phyloP scores from a whole-genome alignment of 176 grass and related monocot species.

The Oryza longistaminata region DNA sequence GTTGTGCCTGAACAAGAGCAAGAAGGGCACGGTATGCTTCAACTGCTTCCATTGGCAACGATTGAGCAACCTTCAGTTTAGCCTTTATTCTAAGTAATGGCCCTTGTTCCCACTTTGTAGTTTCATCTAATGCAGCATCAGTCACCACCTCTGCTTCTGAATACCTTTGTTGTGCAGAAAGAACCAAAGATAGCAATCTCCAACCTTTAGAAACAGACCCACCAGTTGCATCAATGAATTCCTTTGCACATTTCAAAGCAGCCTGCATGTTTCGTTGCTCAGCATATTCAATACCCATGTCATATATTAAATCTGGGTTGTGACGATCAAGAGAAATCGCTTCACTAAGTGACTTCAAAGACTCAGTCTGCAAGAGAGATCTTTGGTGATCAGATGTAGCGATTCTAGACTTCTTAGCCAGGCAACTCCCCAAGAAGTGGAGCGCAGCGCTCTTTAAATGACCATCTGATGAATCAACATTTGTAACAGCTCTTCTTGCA shows the following conservation, averaged over 20 bases:
- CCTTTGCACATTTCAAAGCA: conserved; percentile 86
- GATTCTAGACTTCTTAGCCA: conserved; percentile 71
- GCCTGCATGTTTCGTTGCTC: conserved; percentile 78
- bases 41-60: conserved; percentile 73
- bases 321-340: conserved; percentile 53
- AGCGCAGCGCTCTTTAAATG: conserved; percentile 79
- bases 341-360: conserved; percentile 75
- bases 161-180: conserved; percentile 86
- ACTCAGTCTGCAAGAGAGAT: conserved; percentile 76
- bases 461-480: conserved; percentile 48
- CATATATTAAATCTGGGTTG: conserved; percentile 79
- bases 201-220: conserved; percentile 89
- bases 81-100: conserved; percentile 80
- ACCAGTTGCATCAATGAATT: conserved; percentile 85
- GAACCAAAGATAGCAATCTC: conserved; percentile 84
- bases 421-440: conserved; percentile 70
- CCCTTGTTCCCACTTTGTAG: conserved; percentile 94
- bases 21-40: conserved; percentile 81
- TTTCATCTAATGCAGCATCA: conserved; percentile 95
- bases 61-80: conserved; percentile 83
- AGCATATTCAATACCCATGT: conserved; percentile 81
- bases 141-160: conserved; percentile 81
- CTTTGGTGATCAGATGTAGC: conserved; percentile 85
- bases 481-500: conserved; percentile 66
- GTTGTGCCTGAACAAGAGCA: conserved; percentile 95